A percentile compares a stretch with the other conserved stretches of the same genome.
Evolutionary conservation across 1,284 basidiomycete species (phyloP).

Genomic region (Heliocybe sulcata): DNA sequence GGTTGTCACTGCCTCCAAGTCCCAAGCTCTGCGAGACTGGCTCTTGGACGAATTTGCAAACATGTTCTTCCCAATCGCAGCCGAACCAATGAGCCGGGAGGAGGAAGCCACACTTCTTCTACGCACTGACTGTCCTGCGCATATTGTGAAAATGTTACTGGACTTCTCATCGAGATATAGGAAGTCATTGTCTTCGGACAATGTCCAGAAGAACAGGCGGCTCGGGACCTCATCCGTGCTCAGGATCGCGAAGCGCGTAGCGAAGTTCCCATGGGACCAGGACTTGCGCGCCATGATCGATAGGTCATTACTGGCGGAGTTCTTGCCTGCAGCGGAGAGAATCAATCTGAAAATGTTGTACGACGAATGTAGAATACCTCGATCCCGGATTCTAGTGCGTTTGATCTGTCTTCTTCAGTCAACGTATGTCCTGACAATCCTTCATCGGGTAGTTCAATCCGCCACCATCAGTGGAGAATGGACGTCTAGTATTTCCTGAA

Average conservation of each 20-base stretch:
- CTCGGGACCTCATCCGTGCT: slow-evolving; percentile 55
- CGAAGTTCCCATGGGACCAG: slow-evolving; percentile 32
- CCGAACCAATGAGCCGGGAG: slow-evolving; percentile 44
- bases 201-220: slow-evolving; percentile 50
- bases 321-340: slow-evolving; percentile 50
- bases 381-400: slow-evolving; percentile 33
- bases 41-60: slow-evolving; percentile 57
- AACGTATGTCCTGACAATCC: background rate
- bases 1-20: slow-evolving; percentile 56
- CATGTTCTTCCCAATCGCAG: slow-evolving; percentile 58
- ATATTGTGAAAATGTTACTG: slow-evolving; percentile 27
- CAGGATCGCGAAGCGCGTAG: slow-evolving; percentile 42
- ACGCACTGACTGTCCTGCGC: slow-evolving; percentile 32
- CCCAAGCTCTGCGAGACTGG: slow-evolving; percentile 56
- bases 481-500: slow-evolving; percentile 38
- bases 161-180: slow-evolving; percentile 52
- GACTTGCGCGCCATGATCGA: slow-evolving; percentile 40
- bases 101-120: slow-evolving; percentile 42
- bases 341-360: slow-evolving; percentile 46
- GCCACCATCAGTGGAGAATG: slow-evolving; percentile 29
- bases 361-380: slow-evolving; percentile 40
- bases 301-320: slow-evolving; percentile 48
- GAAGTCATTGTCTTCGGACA: slow-evolving; percentile 42
- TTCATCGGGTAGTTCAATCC: slow-evolving; percentile 37
- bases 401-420: background rate